Evolutionary conservation across 1,284 basidiomycete genomes (phyloP), one percentile per base, ranked within the genome.

Genomic region (Cryptococcus sp.): DNA sequence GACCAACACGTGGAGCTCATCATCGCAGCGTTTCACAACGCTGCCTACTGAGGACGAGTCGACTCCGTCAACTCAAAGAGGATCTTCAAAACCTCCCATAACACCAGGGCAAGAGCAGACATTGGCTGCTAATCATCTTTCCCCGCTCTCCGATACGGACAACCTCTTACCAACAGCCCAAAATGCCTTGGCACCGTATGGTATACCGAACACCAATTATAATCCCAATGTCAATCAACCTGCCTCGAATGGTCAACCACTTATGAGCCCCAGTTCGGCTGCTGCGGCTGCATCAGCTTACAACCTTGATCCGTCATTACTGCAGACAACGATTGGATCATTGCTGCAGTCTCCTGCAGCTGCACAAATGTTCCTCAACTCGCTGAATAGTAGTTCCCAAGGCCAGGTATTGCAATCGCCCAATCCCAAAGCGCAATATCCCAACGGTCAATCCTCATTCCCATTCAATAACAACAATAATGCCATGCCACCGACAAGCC

Each of bases 281-380:
- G 63, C 60, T 39, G 62, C 64, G 3, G 62, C 65, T 17, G 66
- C 68, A 1, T 60, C 61, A 13, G 60, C 66, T 5, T 68, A 64
- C 49, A 75, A 75, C 53, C 69, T 75, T 52, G 76, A 78, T 56
- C 81, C 81, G 13, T 51, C 63, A 13, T 79, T 85, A 20, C 79
- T 89, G 58, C 85, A 87, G 61, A 80, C 83, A 3, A 82, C 86
- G 1, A 80, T 89, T 41, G 83, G 83, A 19, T 81, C 82, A 20
- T 74, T 87, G 52, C 81, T 86, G 48, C 83, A 85, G 46, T 84
- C 85, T 0, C 87, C 88, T 0, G 78, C 79, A 1, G 86, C 89
- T 62, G 81, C 91, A 57, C 87, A 89, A 63, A 85, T 86, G 63
- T 80, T 91, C 48, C 79, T 91, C 52, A 82, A 85, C 34, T 83